Conservation (phyloP, 768 basidiomycete species). For the Goffeauzyma gilvescens region DNA sequence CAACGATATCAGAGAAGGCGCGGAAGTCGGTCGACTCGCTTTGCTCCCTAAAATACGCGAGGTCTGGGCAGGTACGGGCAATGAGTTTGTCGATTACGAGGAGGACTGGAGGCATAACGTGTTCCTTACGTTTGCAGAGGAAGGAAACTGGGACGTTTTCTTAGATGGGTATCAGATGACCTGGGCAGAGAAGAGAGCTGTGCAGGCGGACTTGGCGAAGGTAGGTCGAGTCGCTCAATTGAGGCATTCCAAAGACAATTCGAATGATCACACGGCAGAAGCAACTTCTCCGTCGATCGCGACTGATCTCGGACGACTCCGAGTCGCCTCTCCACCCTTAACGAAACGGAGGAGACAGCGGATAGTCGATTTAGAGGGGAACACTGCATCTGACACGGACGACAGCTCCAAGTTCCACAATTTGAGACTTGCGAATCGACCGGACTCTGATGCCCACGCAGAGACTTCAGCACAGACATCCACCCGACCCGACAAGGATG, state of each 20-base stretch:
- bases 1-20: conserved; percentile 62
- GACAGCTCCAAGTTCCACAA: not conserved
- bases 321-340: not conserved
- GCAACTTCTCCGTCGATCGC: not conserved
- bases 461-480: not conserved
- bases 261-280: not conserved
- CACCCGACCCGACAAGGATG: not conserved
- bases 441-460: not conserved
- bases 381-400: not conserved
- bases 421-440: not conserved
- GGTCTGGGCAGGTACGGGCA: conserved; percentile 59
- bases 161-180: conserved; percentile 44
- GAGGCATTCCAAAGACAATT: not conserved
- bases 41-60: conserved; percentile 58
- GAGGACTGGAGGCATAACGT: conserved; percentile 56
- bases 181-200: conserved; percentile 20
- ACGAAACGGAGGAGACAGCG: conserved; percentile 8
- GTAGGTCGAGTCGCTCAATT: not conserved
- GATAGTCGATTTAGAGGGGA: conserved; percentile 10
- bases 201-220: conserved; percentile 1
- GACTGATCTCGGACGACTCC: not conserved
- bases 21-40: conserved; percentile 66
- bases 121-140: conserved; percentile 66
- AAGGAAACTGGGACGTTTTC: conserved; percentile 49
- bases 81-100: conserved; percentile 54